These are phyloP conservation scores for Cryptosporidium viatorum DNA, from an alignment of 169 alveolate species.

Conservation along the genomic window DNA sequence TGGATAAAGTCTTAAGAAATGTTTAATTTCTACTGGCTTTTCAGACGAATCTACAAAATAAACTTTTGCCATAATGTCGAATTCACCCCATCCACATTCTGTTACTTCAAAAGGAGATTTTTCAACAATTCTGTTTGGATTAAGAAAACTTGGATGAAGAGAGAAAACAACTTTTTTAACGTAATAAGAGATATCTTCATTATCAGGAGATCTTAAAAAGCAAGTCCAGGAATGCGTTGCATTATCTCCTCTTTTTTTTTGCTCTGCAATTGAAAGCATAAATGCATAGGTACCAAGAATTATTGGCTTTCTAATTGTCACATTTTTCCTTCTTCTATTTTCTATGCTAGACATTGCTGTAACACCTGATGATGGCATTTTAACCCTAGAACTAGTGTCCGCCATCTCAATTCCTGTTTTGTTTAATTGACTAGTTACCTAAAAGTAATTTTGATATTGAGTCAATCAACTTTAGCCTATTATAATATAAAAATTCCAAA, in stretches of 20 bases:
- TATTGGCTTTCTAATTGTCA: conserved; percentile 79
- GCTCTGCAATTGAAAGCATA: conserved; percentile 82
- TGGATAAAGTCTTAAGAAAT: conserved; percentile 82
- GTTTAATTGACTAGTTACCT: not conserved
- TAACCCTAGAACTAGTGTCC: conserved; percentile 3
- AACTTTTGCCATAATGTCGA: conserved; percentile 85
- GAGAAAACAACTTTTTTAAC: conserved; percentile 90
- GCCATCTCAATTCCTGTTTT: not conserved
- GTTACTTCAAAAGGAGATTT: conserved; percentile 88
- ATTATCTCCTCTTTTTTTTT: conserved; percentile 89
- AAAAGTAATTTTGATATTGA: not conserved
- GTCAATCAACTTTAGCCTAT: not conserved
- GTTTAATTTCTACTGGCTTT: conserved; percentile 87
- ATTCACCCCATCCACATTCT: conserved; percentile 94
- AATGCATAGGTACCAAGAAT: conserved; percentile 81
- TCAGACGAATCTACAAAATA: conserved; percentile 85
- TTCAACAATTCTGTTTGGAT: conserved; percentile 87
- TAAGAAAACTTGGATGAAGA: conserved; percentile 92
- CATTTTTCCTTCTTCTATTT: conserved; percentile 78
- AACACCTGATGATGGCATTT: not conserved
- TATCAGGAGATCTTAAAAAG: conserved; percentile 89
- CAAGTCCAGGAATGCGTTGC: conserved; percentile 94
- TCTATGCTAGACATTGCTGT: conserved; percentile 56
- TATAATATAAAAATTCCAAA: not conserved
- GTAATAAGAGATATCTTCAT: conserved; percentile 90